Percentiles rank a stretch among this genome's conserved stretches.
Evolutionary conservation across 192 early-diverging fungal genomes (phyloP).

Genomic region (Dissophora globulifera): DNA sequence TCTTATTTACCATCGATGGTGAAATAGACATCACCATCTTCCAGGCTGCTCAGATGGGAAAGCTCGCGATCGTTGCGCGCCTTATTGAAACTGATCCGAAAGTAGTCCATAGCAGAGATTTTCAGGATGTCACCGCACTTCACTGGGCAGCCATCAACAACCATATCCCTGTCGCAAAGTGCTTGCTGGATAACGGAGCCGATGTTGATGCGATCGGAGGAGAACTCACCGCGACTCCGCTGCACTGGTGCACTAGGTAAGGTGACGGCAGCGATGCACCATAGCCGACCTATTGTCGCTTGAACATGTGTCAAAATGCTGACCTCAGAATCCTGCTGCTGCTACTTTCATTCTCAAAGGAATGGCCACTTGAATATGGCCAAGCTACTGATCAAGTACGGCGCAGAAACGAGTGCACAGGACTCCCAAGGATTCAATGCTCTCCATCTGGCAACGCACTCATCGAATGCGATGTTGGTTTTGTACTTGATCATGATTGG

Average conservation of each 20-base stretch:
- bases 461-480: slow-evolving; percentile 79
- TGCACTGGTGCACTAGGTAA: slow-evolving; percentile 93
- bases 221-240: slow-evolving; percentile 83
- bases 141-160: slow-evolving; percentile 90
- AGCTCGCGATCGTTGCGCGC: slow-evolving; percentile 63
- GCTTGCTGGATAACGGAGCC: slow-evolving; percentile 82
- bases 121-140: slow-evolving; percentile 77
- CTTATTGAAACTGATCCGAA: slow-evolving; percentile 67
- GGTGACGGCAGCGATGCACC: background rate
- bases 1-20: background rate
- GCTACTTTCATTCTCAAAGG: too few relatives aligned
- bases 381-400: slow-evolving; percentile 75
- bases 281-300: slow-evolving; percentile 1
- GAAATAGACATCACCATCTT: slow-evolving; percentile 63
- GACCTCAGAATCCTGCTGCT: too few relatives aligned
- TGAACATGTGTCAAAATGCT: too few relatives aligned
- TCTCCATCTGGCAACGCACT: slow-evolving; percentile 90
- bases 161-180: slow-evolving; percentile 74
- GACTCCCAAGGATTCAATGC: slow-evolving; percentile 93
- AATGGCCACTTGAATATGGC: slow-evolving; percentile 81
- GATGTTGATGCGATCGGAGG: slow-evolving; percentile 79
- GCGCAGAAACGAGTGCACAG: slow-evolving; percentile 76
- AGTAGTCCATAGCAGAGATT: slow-evolving; percentile 66
- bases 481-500: slow-evolving; percentile 77
- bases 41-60: slow-evolving; percentile 78